phyloP scores from a whole-genome alignment of 164 flowering plant species.

The Echeveria elegans region DNA sequence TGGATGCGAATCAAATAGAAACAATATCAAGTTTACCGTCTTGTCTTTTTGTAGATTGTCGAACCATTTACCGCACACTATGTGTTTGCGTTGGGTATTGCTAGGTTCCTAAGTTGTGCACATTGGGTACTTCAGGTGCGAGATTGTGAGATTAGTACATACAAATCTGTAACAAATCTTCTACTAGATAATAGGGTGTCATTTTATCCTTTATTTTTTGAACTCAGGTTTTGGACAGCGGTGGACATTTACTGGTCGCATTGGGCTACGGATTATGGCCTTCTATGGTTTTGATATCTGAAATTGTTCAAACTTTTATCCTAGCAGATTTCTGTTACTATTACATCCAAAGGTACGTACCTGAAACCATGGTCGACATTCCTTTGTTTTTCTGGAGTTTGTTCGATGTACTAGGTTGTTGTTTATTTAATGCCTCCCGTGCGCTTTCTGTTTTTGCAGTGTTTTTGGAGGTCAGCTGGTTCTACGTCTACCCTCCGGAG shows the following conservation, averaged over 20 bases:
- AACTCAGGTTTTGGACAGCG: conserved; percentile 43
- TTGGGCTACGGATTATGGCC: conserved; percentile 50
- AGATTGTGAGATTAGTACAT: too few relatives aligned
- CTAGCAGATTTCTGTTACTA: conserved; percentile 88
- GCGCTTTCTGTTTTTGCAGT: too few relatives aligned
- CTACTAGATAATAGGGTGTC: not conserved
- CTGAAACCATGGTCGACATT: not conserved
- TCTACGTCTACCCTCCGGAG: too few relatives aligned
- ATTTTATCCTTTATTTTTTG: not conserved
- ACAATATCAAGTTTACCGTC: too few relatives aligned
- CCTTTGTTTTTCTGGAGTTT: too few relatives aligned
- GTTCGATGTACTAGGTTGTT: too few relatives aligned
- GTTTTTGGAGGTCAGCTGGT: too few relatives aligned
- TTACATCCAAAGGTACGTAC: conserved; percentile 66
- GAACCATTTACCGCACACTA: conserved; percentile 88
- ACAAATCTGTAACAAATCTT: too few relatives aligned
- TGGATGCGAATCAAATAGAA: too few relatives aligned
- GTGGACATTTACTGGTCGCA: conserved; percentile 29
- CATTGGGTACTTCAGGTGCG: conserved; percentile 55
- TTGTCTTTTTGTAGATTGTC: conserved; percentile 43
- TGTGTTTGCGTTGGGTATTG: conserved; percentile 78
- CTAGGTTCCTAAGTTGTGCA: conserved; percentile 70
- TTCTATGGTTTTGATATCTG: conserved; percentile 38
- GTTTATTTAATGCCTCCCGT: too few relatives aligned
- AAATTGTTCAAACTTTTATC: conserved; percentile 67